phyloP scores from a whole-genome alignment of 2,329 filamentous ascomycete genomes.

The Pseudogymnoascus sp. region DNA sequence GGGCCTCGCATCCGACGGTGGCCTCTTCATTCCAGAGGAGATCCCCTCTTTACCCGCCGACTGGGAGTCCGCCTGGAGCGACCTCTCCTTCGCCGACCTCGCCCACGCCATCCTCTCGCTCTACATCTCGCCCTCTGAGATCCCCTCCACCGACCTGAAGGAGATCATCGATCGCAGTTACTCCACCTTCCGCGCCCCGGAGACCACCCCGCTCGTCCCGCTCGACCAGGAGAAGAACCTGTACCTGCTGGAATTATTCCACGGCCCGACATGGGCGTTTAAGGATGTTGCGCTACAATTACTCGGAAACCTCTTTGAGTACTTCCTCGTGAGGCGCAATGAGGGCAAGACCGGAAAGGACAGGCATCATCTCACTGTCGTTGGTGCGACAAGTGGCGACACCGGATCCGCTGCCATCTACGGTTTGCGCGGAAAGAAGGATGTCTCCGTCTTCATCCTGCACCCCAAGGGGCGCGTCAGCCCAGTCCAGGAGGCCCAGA shows the following conservation, averaged over 20 bases:
- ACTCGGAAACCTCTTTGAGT: slow-evolving; percentile 91
- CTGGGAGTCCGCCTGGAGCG: slow-evolving; percentile 64
- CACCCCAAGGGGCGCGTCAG: slow-evolving; percentile 85
- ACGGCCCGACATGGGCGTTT: slow-evolving; percentile 91
- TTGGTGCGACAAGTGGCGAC: slow-evolving; percentile 79
- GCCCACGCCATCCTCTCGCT: slow-evolving; percentile 79
- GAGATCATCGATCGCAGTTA: slow-evolving; percentile 80
- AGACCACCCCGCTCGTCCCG: slow-evolving; percentile 72
- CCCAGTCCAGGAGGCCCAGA: slow-evolving; percentile 90
- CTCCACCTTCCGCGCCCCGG: slow-evolving; percentile 71
- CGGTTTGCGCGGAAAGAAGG: slow-evolving; percentile 87
- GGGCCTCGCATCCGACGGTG: slow-evolving; percentile 76
- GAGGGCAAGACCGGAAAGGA: slow-evolving; percentile 53
- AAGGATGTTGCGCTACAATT: slow-evolving; percentile 94
- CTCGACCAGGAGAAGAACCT: slow-evolving; percentile 64
- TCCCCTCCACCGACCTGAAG: slow-evolving; percentile 70
- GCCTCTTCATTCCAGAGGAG: slow-evolving; percentile 80
- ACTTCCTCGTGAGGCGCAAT: slow-evolving; percentile 70
- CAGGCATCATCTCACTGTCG: slow-evolving; percentile 70
- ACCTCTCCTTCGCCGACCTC: slow-evolving; percentile 70
- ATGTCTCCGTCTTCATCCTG: slow-evolving; percentile 92
- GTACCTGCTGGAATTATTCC: slow-evolving; percentile 87
- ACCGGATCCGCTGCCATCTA: slow-evolving; percentile 96
- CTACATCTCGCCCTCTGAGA: slow-evolving; percentile 78
- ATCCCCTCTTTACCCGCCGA: slow-evolving; percentile 56